Conservation (phyloP, 768 basidiomycete genomes). For the Tricholoma sp. region DNA sequence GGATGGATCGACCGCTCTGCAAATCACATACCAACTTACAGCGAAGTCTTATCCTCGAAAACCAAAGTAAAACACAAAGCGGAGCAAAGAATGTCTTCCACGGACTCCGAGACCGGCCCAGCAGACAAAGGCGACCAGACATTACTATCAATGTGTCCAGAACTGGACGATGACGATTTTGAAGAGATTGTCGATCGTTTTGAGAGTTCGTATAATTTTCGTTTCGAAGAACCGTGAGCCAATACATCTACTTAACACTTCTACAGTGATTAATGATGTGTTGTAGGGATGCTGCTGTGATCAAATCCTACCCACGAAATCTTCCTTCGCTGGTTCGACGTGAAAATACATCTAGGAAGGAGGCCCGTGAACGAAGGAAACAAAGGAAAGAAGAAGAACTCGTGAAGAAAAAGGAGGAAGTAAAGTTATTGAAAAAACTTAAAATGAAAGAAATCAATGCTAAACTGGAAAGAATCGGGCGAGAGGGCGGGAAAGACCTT, state of each 20-base stretch:
- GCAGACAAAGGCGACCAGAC: conserved; percentile 14
- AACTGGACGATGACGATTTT: conserved; percentile 65
- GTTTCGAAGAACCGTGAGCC: conserved; percentile 93
- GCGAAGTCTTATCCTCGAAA: conserved; percentile 60
- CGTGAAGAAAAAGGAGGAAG: conserved; percentile 69
- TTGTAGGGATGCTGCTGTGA: conserved; percentile 55
- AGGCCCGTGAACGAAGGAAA: conserved; percentile 74
- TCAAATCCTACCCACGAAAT: conserved; percentile 74
- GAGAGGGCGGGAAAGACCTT: conserved; percentile 58
- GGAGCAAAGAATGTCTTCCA: conserved; percentile 13
- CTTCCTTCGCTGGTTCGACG: conserved; percentile 61
- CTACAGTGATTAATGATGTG: neutral
- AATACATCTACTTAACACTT: conserved; percentile 7
- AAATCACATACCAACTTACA: conserved; percentile 76
- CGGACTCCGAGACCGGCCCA: conserved; percentile 19
- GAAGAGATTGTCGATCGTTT: conserved; percentile 90
- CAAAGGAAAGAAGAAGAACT: conserved; percentile 77
- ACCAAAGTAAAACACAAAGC: conserved; percentile 29
- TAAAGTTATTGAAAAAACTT: conserved; percentile 75
- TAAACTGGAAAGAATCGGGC: conserved; percentile 68
- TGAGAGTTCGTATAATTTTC: conserved; percentile 96
- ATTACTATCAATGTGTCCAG: conserved; percentile 20
- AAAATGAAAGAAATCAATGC: conserved; percentile 77
- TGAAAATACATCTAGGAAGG: conserved; percentile 73
- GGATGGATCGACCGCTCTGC: conserved; percentile 90